phyloP scores from a whole-genome alignment of 768 basidiomycete species.

The Leucocoprinus leucothites region DNA sequence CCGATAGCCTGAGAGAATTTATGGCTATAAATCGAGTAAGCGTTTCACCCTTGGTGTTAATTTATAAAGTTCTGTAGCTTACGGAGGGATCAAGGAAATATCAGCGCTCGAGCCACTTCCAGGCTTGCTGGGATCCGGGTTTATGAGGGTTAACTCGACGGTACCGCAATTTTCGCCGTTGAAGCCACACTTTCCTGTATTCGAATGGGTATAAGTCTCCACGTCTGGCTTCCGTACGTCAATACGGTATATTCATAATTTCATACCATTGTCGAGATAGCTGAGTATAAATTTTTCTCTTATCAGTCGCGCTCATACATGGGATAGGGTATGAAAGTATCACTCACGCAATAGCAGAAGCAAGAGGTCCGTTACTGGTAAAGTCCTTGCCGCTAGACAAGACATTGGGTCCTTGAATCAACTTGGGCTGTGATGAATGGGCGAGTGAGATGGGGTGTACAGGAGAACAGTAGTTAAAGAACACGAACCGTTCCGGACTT shows the following conservation, averaged over 20 bases:
- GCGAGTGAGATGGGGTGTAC: too few relatives aligned
- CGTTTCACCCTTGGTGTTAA: too few relatives aligned
- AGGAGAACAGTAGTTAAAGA: too few relatives aligned
- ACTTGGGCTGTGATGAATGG: conserved; percentile 19
- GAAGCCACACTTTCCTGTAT: conserved; percentile 31
- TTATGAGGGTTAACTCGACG: conserved; percentile 32
- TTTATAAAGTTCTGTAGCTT: too few relatives aligned
- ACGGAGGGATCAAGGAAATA: conserved; percentile 36
- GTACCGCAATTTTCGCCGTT: conserved; percentile 38
- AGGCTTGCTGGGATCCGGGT: conserved; percentile 15
- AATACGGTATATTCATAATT: too few relatives aligned
- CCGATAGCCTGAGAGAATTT: background rate
- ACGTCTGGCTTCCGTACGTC: too few relatives aligned
- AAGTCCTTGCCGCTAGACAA: conserved; percentile 29
- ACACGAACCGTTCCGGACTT: conserved; percentile 31
- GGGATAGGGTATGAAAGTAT: too few relatives aligned
- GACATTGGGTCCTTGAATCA: conserved; percentile 23
- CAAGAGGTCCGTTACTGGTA: conserved; percentile 27
- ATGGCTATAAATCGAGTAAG: too few relatives aligned
- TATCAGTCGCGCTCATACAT: too few relatives aligned
- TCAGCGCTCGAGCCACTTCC: conserved; percentile 17
- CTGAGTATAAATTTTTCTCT: background rate
- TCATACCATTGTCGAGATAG: too few relatives aligned
- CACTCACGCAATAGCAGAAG: conserved; percentile 31
- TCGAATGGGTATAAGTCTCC: background rate